phyloP scores from a whole-genome alignment of 305 asterid species.

The Fraxinus latifolia region DNA sequence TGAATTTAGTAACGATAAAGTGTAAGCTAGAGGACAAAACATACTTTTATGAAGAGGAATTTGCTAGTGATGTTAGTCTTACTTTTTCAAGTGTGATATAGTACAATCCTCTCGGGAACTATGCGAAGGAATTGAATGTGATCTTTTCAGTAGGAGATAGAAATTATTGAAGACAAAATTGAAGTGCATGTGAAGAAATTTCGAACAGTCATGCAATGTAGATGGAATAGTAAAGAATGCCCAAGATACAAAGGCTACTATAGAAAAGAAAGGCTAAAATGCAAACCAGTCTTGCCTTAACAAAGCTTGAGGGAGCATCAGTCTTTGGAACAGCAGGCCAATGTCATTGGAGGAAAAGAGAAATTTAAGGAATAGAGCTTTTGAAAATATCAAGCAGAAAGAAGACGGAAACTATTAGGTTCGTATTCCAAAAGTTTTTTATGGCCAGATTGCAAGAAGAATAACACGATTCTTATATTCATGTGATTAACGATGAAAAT shows the following conservation, averaged over 20 bases:
- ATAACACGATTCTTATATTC: slow-evolving; percentile 27
- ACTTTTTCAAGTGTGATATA: slow-evolving; percentile 66
- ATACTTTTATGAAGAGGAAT: slow-evolving; percentile 49
- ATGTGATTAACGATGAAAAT: slow-evolving; percentile 28
- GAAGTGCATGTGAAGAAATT: slow-evolving; percentile 28
- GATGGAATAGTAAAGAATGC: slow-evolving; percentile 24
- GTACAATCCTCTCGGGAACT: slow-evolving; percentile 51
- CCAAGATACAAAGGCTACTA: slow-evolving; percentile 18
- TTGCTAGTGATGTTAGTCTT: slow-evolving; percentile 64
- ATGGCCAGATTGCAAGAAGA: slow-evolving; percentile 22
- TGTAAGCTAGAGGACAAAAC: slow-evolving; percentile 45
- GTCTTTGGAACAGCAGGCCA: not conserved
- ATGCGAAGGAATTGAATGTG: slow-evolving; percentile 41
- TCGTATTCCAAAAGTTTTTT: slow-evolving; percentile 28
- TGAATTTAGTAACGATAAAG: slow-evolving; percentile 77
- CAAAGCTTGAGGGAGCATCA: not conserved
- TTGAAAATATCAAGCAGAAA: slow-evolving; percentile 19
- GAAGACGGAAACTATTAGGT: not conserved
- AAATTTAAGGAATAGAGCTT: slow-evolving; percentile 34
- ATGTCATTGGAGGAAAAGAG: slow-evolving; percentile 31
- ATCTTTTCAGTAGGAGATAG: slow-evolving; percentile 50
- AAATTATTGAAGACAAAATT: slow-evolving; percentile 40
- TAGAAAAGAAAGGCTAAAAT: slow-evolving; percentile 21
- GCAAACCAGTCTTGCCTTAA: not conserved
- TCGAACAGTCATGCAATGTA: slow-evolving; percentile 9